Evolutionary conservation across 2,329 filamentous ascomycete genomes (phyloP).

Genomic region (Podosphaera leucotricha): DNA sequence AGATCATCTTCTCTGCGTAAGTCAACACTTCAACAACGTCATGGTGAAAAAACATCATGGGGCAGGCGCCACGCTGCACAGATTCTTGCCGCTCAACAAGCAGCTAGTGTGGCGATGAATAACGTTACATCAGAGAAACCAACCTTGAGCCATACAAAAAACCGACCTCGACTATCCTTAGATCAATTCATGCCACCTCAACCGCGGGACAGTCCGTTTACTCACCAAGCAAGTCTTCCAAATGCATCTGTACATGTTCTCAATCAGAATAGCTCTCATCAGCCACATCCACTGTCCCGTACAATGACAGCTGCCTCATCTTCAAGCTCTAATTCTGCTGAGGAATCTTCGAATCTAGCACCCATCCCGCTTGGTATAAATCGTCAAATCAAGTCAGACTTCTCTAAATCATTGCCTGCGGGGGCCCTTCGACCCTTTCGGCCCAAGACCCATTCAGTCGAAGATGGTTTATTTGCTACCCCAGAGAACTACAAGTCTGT

Average conservation of each 20-base stretch:
- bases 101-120: constrained; percentile 2
- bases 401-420: constrained; percentile 54
- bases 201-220: constrained; percentile 41
- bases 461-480: constrained; percentile 39
- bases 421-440: constrained; percentile 30
- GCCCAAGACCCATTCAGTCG: constrained; percentile 18
- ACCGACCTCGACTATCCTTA: constrained; percentile 48
- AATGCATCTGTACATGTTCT: constrained; percentile 29
- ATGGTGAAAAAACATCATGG: constrained; percentile 42
- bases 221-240: constrained; percentile 25
- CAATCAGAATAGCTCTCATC: constrained; percentile 20
- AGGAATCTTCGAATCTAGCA: constrained; percentile 46
- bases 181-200: constrained; percentile 52
- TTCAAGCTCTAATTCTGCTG: constrained; percentile 52
- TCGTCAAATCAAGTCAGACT: constrained; percentile 28
- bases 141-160: constrained; percentile 31
- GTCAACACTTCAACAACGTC: constrained; percentile 70
- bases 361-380: constrained; percentile 29
- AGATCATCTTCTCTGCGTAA: constrained; percentile 58
- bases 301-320: constrained; percentile 62
- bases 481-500: constrained; percentile 54
- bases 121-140: constrained; percentile 22
- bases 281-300: constrained; percentile 65
- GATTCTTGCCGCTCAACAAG: constrained; percentile 13
- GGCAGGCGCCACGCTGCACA: constrained; percentile 34